Evolutionary conservation across 2,329 filamentous ascomycete species (phyloP).

Genomic region (Colletotrichum sp.): DNA sequence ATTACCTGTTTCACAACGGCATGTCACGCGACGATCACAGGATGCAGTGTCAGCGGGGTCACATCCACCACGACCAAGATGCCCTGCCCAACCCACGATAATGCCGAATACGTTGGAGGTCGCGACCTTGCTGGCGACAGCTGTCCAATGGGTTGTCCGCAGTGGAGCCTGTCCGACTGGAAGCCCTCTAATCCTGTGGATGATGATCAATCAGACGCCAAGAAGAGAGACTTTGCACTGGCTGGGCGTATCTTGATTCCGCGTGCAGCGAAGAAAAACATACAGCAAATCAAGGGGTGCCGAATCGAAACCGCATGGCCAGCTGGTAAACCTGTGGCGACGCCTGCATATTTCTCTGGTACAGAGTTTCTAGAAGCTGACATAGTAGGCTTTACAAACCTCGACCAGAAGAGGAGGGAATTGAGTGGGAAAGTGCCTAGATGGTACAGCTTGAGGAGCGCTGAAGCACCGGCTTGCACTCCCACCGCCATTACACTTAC

Average conservation of each 20-base stretch:
- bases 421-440: neutral
- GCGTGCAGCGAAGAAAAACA: neutral
- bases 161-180: neutral
- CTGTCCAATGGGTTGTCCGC: rapidly evolving
- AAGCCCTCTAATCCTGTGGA: rapidly evolving
- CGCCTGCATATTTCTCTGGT: rapidly evolving
- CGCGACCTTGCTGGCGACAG: rapidly evolving
- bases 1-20: neutral
- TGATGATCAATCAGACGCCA: neutral
- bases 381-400: rapidly evolving
- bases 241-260: neutral
- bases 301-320: neutral
- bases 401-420: neutral
- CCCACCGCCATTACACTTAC: neutral
- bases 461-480: neutral
- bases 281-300: neutral
- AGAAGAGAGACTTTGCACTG: neutral
- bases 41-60: neutral
- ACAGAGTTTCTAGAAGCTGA: neutral
- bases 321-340: neutral
- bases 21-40: neutral
- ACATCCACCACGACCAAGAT: neutral
- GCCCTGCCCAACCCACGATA: neutral
- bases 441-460: neutral
- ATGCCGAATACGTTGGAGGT: rapidly evolving